Evolutionary conservation across 2,329 filamentous ascomycete species (phyloP), one percentile per base, ranked within the genome.

Genomic region (Sphaerulina vaccinii): DNA sequence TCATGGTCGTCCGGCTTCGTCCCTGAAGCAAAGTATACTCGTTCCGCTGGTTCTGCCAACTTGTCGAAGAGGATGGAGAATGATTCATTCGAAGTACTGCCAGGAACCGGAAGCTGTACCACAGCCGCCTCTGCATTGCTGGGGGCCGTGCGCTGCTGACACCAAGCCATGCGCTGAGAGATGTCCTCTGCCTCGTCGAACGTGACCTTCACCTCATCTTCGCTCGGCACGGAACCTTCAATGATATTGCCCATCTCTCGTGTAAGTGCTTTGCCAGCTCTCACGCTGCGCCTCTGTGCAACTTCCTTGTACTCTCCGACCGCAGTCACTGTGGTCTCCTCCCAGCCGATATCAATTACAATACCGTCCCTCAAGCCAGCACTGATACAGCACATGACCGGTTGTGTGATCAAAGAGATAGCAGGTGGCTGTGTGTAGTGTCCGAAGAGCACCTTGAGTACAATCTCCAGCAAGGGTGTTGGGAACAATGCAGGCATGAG

Each of bases 271-370:
- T 85, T 91, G 53, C 86, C 90, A 27, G 83, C 90, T 58, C 93
- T 79, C 11, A 88, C 77, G 33, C 82, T 92, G 48, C 88, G 80
- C 51, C 78, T 81, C 48, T 82, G 83, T 13, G 79, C 77, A 1
- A 96, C 82, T 68, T 95, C 90, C 48, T 88, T 85, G 68, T 90
- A 96, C 71, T 99, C 93, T 66, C 91, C 97, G 5, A 97, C 79
- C 5, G 85, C 87, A 0, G 90, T 95, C 18, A 95, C 82, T 0
- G 86, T 80, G 0, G 91, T 95, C 70, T 97, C 93, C 36, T 84
- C 80, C 93, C 93, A 99, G 37, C 92, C 93, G 54, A 99, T 79
- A 65, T 99, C 90, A 32, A 99, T 78, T 0, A 97, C 83, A 36
- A 99, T 70, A 1, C 86, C 90, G n/a, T 88, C 89, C 11, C 93